These are phyloP conservation scores for Lactifluus piperatus DNA, from an alignment of 768 basidiomycete species.

Conservation along the genomic window DNA sequence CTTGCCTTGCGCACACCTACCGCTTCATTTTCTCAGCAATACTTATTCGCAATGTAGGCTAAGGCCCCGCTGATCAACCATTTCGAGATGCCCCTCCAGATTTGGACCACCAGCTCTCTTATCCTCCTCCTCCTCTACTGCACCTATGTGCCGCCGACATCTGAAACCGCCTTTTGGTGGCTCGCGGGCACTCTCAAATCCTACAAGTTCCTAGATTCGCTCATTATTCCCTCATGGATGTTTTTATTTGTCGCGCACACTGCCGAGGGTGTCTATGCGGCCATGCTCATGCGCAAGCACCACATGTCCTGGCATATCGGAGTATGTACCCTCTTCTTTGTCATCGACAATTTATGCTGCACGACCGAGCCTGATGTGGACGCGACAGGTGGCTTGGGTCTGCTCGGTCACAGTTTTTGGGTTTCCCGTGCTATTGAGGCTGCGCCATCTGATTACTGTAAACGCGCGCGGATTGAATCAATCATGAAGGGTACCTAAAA, in stretches of 20 bases:
- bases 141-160: constrained; percentile 24
- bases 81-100: constrained; percentile 39
- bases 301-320: constrained; percentile 36
- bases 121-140: constrained; percentile 30
- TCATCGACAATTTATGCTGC: not conserved
- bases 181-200: constrained; percentile 30
- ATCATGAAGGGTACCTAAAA: constrained; percentile 62
- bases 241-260: constrained; percentile 32
- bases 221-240: constrained; percentile 30
- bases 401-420: constrained; percentile 44
- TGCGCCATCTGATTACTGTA: constrained; percentile 53
- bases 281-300: constrained; percentile 41
- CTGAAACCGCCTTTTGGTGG: constrained; percentile 16
- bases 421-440: constrained; percentile 42
- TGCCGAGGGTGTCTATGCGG: constrained; percentile 42
- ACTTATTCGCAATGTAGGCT: not conserved
- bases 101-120: constrained; percentile 24
- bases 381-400: constrained; percentile 44
- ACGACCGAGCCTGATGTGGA: not conserved
- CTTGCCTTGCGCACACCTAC: not conserved
- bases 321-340: constrained; percentile 30
- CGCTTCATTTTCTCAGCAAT: not conserved
- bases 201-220: constrained; percentile 24
- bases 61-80: constrained; percentile 47
- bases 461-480: constrained; percentile 64